These are phyloP conservation scores for Cornus kousa DNA, from an alignment of 148 eudicot genomes.

Conservation along the genomic window DNA sequence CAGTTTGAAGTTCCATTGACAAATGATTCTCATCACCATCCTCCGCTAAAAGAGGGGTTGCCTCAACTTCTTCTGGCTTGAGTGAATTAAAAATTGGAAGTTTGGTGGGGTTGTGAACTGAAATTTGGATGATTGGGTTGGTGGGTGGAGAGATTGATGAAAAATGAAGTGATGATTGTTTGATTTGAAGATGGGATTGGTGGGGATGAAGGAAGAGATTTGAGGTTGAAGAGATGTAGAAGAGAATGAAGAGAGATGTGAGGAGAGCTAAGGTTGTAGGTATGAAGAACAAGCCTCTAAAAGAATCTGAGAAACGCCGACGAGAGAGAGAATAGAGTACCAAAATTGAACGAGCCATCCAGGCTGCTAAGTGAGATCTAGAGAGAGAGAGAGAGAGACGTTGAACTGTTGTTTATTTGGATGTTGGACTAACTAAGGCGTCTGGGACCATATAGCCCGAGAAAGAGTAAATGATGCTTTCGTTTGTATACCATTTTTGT, in stretches of 20 bases:
- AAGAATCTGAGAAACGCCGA: conserved; percentile 25
- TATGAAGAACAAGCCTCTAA: conserved; percentile 31
- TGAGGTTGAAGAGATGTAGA: conserved; percentile 38
- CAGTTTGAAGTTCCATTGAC: neutral
- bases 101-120: neutral
- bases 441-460: too few relatives aligned
- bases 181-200: conserved; percentile 13
- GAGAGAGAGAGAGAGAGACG: too few relatives aligned
- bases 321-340: conserved; percentile 24
- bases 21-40: neutral
- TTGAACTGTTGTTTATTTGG: too few relatives aligned
- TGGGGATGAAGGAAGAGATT: conserved; percentile 23
- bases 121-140: conserved; percentile 5
- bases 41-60: neutral
- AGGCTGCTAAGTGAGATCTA: neutral
- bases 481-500: too few relatives aligned
- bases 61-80: too few relatives aligned
- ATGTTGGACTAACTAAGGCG: too few relatives aligned
- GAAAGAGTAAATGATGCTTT: too few relatives aligned
- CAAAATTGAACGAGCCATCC: conserved; percentile 15
- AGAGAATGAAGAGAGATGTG: conserved; percentile 34
- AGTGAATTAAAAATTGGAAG: neutral
- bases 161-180: conserved; percentile 4
- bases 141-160: neutral
- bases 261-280: conserved; percentile 42